Base-by-base conservation (phyloP, 176 grass and related monocot species). In the Alloteropsis semialata region DNA sequence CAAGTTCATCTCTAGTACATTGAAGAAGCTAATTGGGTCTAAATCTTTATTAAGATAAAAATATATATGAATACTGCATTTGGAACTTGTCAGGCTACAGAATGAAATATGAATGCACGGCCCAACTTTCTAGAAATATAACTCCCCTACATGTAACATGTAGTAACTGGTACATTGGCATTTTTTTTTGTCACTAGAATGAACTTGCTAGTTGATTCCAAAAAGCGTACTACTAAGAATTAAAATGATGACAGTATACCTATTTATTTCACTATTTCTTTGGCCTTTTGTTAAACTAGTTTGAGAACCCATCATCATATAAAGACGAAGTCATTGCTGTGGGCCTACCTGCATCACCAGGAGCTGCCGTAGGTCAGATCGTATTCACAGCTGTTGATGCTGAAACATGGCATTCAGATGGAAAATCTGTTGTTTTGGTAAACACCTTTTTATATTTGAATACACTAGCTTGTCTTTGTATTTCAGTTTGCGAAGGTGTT, bases 281-380 rank as follows among this genome's bases (percentile, higher is more conserved):
- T 71, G 73, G 18, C 30, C 19, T 89, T 71, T 53, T 69, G 21
- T 45, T 65, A 77, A 80, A 81, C 27, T 67, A 97, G 95, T 97
- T 97, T 87, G 92, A 92, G 75, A 77, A 91, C 76, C 84, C 95
- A 43, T 83, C 82, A 27, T 88, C 84, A 10, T 97, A 97, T 38
- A 87, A 89, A 73, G 74, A 81, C 75, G 85, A 91, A 80, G 88
- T 97, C 68, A 84, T 97, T 71, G 82, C 88, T 14, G 88, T 81
- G 15, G 95, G 95, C 61, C 88, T 97, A 78, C 95, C 95, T 33
- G 95, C 95, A 82, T 97, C 95, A 77, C 95, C 95, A 29, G 95
- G 95, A 38, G 95, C 95, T 60, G 92, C 86, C 69, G 86, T 94
- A 3, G 95, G 95, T 10, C 95, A 97, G 70, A 83, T 97, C 75